Conservation (phyloP, 225 moss, liverwort and hornwort species). For the Neckera pumila region DNA sequence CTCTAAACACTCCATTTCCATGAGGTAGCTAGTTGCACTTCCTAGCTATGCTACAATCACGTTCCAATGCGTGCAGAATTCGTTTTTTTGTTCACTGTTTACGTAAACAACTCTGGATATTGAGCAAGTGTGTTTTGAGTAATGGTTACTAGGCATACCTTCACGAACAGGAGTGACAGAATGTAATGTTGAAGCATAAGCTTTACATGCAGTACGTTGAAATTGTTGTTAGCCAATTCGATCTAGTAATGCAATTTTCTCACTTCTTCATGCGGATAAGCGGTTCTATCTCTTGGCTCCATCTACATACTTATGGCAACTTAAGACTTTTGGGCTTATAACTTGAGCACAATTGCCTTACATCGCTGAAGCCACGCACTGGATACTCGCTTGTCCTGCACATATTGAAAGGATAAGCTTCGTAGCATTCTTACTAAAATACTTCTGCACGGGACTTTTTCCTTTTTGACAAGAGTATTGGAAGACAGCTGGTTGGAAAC, state of each 20-base stretch:
- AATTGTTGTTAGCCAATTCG: background rate
- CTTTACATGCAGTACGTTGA: background rate
- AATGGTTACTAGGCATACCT: background rate
- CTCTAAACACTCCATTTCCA: too few species aligned
- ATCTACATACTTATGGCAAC: too few species aligned
- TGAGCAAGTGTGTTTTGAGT: background rate
- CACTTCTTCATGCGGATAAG: background rate
- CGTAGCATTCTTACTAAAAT: too few species aligned
- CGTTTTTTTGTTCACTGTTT: too few species aligned
- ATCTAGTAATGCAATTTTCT: background rate
- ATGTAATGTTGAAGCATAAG: background rate
- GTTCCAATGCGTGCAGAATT: background rate
- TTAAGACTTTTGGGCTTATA: background rate
- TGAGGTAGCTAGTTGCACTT: background rate
- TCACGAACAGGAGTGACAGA: background rate
- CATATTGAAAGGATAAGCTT: too few species aligned
- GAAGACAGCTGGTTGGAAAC: too few species aligned
- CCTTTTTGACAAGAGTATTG: too few species aligned
- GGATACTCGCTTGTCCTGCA: too few species aligned
- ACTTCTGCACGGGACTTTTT: too few species aligned
- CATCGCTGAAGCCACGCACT: too few species aligned
- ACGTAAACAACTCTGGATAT: background rate
- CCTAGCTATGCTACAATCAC: background rate
- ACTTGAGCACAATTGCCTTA: too few species aligned
- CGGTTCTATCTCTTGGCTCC: too few species aligned